A percentile compares a stretch with the other conserved stretches of the same genome.
Evolutionary conservation across 768 basidiomycete genomes (phyloP).

Genomic region (Aureoboletus auriporus): DNA sequence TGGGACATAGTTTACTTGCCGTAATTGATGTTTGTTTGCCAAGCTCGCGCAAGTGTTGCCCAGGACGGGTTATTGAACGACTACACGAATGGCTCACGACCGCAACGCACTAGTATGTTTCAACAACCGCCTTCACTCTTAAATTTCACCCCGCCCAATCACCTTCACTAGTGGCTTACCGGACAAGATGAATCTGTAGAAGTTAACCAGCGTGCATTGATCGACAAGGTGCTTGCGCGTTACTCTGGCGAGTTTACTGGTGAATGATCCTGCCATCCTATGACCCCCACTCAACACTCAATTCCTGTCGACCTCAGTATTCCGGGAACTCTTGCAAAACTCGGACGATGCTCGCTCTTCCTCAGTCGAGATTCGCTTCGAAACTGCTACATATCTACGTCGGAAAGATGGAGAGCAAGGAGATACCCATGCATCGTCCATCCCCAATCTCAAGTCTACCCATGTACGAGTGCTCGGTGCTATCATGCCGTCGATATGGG

Average conservation of each 20-base stretch:
- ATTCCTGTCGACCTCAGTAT: constrained; percentile 35
- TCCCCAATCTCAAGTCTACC: constrained; percentile 66
- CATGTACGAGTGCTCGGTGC: constrained; percentile 36
- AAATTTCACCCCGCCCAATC: neutral
- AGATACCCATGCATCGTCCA: constrained; percentile 11
- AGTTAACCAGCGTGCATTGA: constrained; percentile 93
- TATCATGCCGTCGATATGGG: neutral
- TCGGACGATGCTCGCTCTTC: constrained; percentile 86
- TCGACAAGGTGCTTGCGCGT: constrained; percentile 93
- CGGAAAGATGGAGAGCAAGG: constrained; percentile 9
- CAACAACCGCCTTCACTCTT: neutral
- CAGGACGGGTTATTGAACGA: no score
- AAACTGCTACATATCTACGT: constrained; percentile 52
- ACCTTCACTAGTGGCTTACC: constrained; percentile 40
- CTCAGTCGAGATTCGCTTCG: constrained; percentile 74
- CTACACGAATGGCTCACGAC: constrained; percentile 23
- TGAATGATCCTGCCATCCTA: constrained; percentile 17
- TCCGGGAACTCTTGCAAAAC: constrained; percentile 89
- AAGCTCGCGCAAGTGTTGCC: no score
- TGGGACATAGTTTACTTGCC: no score
- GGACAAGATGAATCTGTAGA: constrained; percentile 81
- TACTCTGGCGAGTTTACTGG: constrained; percentile 94
- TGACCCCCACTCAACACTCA: neutral
- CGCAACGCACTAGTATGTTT: constrained; percentile 27
- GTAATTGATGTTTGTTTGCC: no score